Evolutionary conservation across 768 basidiomycete species (phyloP).

Genomic region (Lentinula guzmanii): DNA sequence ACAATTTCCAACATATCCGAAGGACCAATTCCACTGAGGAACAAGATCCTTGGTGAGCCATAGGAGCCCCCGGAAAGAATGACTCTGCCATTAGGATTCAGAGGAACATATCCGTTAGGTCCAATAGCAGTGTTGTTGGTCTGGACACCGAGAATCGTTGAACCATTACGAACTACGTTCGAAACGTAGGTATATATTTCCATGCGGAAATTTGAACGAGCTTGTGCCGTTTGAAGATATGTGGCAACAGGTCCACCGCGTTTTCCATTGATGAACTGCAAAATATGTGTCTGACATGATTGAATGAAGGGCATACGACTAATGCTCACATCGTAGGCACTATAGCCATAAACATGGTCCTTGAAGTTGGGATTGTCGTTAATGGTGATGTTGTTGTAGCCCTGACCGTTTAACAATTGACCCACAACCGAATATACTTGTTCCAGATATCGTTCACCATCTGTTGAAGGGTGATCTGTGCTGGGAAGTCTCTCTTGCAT

Average conservation of each 20-base stretch:
- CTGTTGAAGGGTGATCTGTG: constrained; percentile 54
- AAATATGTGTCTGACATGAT: not conserved
- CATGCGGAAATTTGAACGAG: constrained; percentile 46
- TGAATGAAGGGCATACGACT: too few species aligned
- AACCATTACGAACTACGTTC: constrained; percentile 51
- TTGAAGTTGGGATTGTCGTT: constrained; percentile 51
- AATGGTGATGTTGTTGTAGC: constrained; percentile 47
- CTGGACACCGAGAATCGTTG: constrained; percentile 50
- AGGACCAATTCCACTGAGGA: constrained; percentile 59
- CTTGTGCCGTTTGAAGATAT: constrained; percentile 51
- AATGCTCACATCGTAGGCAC: constrained; percentile 30
- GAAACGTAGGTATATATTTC: constrained; percentile 41
- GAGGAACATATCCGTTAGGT: constrained; percentile 46
- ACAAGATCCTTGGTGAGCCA: constrained; percentile 51
- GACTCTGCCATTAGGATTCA: constrained; percentile 53
- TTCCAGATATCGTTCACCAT: constrained; percentile 52
- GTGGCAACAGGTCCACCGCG: constrained; percentile 54
- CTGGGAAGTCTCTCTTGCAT: constrained; percentile 45
- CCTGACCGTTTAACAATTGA: constrained; percentile 39
- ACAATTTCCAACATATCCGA: constrained; percentile 50
- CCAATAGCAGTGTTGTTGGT: constrained; percentile 55
- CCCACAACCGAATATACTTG: constrained; percentile 39
- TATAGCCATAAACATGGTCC: constrained; percentile 57
- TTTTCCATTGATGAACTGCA: constrained; percentile 37
- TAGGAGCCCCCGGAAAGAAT: constrained; percentile 54